Conservation (phyloP, 176 grass and related monocot genomes). For the Ampelocalamus luodianensis region DNA sequence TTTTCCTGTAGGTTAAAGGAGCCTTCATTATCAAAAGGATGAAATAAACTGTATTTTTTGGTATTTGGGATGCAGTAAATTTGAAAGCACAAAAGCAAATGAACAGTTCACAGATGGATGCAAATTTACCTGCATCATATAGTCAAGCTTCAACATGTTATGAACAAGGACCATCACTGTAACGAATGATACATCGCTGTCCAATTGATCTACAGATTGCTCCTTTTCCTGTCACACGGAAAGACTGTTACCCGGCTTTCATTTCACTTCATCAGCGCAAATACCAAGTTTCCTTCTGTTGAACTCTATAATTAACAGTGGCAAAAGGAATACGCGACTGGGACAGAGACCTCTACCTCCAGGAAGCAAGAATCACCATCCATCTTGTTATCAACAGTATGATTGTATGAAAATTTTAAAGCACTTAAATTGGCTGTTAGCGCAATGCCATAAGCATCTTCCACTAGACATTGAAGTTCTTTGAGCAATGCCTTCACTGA, state of each 20-base stretch:
- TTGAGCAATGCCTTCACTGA: constrained; percentile 57
- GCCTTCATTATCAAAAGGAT: neutral
- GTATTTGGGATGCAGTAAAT: neutral
- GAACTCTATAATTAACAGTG: neutral
- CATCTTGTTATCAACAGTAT: neutral
- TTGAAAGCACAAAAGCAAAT: neutral
- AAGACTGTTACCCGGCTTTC: constrained; percentile 16
- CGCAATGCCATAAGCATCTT: constrained; percentile 44
- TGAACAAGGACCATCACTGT: constrained; percentile 46
- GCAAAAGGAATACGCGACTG: neutral
- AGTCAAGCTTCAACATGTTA: constrained; percentile 79
- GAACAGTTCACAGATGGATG: neutral
- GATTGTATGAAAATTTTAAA: neutral
- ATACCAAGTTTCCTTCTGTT: neutral
- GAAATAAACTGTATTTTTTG: neutral
- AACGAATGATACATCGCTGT: constrained; percentile 36
- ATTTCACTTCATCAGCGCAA: constrained; percentile 6
- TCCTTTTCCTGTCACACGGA: constrained; percentile 45
- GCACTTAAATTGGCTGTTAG: constrained; percentile 39
- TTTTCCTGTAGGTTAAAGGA: constrained; percentile 56
- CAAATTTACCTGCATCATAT: constrained; percentile 60
- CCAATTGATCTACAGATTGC: constrained; percentile 34
- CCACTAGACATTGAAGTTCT: constrained; percentile 54
- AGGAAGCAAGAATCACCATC: neutral
- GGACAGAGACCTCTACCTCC: constrained; percentile 24